phyloP scores from a whole-genome alignment of 768 basidiomycete species.

The Chalciporus chontae region DNA sequence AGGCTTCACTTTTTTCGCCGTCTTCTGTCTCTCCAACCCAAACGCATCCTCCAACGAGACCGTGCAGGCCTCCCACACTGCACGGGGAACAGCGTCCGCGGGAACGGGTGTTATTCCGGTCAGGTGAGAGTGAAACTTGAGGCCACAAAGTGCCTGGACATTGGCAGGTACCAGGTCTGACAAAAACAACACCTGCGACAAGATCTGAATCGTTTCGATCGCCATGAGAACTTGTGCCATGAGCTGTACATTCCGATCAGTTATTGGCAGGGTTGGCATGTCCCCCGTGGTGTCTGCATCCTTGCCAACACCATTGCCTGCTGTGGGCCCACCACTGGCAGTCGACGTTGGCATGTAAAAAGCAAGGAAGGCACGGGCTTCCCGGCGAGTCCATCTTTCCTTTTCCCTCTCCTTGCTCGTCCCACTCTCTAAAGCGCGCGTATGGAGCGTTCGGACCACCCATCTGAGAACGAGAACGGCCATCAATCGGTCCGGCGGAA shows the following conservation, averaged over 20 bases:
- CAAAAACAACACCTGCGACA: constrained; percentile 62
- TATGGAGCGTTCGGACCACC: constrained; percentile 50
- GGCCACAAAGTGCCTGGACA: constrained; percentile 55
- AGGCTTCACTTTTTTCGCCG: constrained; percentile 35
- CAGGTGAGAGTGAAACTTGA: constrained; percentile 52
- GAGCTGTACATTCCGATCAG: constrained; percentile 65
- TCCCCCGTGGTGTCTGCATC: constrained; percentile 11
- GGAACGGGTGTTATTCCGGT: constrained; percentile 27
- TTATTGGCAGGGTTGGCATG: constrained; percentile 29
- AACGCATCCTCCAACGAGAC: constrained; percentile 48
- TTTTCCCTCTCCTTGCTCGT: constrained; percentile 55
- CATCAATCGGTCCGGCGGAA: constrained; percentile 46
- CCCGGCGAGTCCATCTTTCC: constrained; percentile 66
- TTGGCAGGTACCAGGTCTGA: constrained; percentile 43
- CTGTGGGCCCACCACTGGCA: constrained; percentile 8
- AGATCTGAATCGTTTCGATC: constrained; percentile 54
- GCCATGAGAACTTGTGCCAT: constrained; percentile 60
- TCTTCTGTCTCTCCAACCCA: constrained; percentile 45
- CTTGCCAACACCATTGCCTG: constrained; percentile 8
- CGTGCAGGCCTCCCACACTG: constrained; percentile 45
- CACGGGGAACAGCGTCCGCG: constrained; percentile 25
- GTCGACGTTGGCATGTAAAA: constrained; percentile 35
- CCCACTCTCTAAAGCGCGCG: constrained; percentile 46
- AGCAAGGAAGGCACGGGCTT: constrained; percentile 58
- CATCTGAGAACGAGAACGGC: constrained; percentile 60